Evolutionary conservation across 768 basidiomycete genomes (phyloP), one percentile per base, ranked within the genome.

Genomic region (Collybiopsis luxurians): DNA sequence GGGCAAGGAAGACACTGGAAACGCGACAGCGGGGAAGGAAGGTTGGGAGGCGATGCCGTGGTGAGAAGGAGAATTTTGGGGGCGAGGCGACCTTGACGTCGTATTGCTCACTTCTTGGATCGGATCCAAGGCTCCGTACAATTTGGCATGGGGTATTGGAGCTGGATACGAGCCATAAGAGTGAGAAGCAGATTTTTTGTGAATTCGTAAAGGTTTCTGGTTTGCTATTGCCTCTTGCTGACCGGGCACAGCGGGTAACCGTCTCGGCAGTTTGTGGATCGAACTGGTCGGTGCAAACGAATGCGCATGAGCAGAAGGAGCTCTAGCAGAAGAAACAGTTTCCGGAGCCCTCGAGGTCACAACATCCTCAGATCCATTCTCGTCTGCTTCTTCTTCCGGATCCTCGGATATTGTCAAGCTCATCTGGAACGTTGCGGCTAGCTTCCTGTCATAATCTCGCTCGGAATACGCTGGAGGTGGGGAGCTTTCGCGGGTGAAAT

Each of bases 381-480:
- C 17, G n/a, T 45, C 30, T 24, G 23, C 39, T 54, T 45, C 53
- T 23, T 43, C 40, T 19, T 54, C 53, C 27, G 42, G 28, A 24
- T 34, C 53, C 42, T 54, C 53, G 26, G 53, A 28, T 6, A 42
- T 44, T 4, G 26, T 27, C 27, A 54, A 42, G 42, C 9, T 19
- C 9, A 53, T 27, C 36, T 53, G 36, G 39, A 54, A 24, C 24
- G 26, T 24, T 30, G 53, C 24, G 24, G 53, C 39, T 17, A 44
- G 39, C 27, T 54, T 54, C 43, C 43, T 27, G 26, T 54, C 53
- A 19, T 44, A 54, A 17, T 54, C 26, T 5, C 26, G 40, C 13
- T 54, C 53, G 6, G 53, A 54, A 31, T 54, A 54, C 12, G 53
- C 53, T 54, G 53, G 53, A 9, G 53, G 53, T 2, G 53, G 53